phyloP scores from a whole-genome alignment of 768 basidiomycete species.

The Suillus occidentalis region DNA sequence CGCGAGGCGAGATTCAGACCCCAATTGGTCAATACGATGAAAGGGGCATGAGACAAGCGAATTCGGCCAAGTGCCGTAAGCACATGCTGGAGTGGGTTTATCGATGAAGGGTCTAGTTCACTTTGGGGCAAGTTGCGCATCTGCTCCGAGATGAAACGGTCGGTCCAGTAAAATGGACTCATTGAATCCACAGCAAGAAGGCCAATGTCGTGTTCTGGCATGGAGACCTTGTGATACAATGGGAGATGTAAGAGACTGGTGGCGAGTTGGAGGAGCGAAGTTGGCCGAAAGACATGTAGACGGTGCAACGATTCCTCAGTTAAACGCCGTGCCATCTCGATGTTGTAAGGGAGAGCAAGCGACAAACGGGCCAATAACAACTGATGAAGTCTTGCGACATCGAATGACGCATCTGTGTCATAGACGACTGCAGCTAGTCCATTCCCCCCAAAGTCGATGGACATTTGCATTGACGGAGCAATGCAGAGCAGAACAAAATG shows the following conservation, averaged over 20 bases:
- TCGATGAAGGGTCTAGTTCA: constrained; percentile 11
- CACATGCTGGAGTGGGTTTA: constrained; percentile 46
- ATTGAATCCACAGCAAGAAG: constrained; percentile 75
- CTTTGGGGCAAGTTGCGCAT: constrained; percentile 26
- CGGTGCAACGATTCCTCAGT: constrained; percentile 45
- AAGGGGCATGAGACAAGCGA: constrained; percentile 47
- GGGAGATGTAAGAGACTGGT: constrained; percentile 61
- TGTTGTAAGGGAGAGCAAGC: constrained; percentile 26
- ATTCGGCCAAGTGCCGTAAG: constrained; percentile 48
- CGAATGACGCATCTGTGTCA: constrained; percentile 71
- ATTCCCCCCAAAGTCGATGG: constrained; percentile 52
- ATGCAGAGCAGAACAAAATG: constrained; percentile 61
- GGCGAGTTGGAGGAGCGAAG: constrained; percentile 67
- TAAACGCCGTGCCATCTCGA: constrained; percentile 23
- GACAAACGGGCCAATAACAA: constrained; percentile 52
- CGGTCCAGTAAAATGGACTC: constrained; percentile 76
- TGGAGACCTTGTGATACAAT: constrained; percentile 46
- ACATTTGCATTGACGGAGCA: constrained; percentile 38
- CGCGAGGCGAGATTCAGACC: constrained; percentile 38
- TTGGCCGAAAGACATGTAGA: constrained; percentile 70
- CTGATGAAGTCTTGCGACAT: constrained; percentile 50
- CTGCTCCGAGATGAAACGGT: constrained; percentile 65
- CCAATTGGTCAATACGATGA: constrained; percentile 65
- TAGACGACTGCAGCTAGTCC: constrained; percentile 64
- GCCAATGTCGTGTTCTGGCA: constrained; percentile 57